These are phyloP conservation scores for Acidiella bohemica DNA, from an alignment of 495 filamentous ascomycete genomes.

Conservation along the genomic window DNA sequence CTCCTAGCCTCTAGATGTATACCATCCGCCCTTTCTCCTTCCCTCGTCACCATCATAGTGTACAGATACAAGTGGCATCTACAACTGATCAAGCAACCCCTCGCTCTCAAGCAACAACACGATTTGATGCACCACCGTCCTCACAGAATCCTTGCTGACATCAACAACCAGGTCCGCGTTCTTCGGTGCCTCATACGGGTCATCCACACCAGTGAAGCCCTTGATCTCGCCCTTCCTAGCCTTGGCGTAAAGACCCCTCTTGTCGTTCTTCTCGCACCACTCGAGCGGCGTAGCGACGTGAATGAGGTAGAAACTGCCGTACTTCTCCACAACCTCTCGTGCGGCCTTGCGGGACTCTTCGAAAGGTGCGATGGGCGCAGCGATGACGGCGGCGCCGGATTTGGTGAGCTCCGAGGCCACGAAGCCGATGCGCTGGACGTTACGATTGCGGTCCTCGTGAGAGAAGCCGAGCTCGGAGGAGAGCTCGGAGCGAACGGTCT, in stretches of 20 bases:
- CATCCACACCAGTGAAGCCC: constrained; percentile 97
- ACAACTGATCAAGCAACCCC: constrained; percentile 59
- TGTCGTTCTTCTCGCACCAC: constrained; percentile 88
- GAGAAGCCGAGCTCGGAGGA: constrained; percentile 93
- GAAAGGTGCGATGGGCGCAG: constrained; percentile 93
- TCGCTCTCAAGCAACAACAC: constrained; percentile 79
- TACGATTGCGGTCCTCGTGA: constrained; percentile 81
- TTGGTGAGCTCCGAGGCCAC: constrained; percentile 88
- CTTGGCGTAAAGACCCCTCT: constrained; percentile 74
- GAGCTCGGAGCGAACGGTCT: constrained; percentile 86
- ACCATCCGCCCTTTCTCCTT: too few relatives aligned
- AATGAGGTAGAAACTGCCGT: constrained; percentile 82
- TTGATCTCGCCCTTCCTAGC: constrained; percentile 87
- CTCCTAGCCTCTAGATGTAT: too few relatives aligned
- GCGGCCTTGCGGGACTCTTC: constrained; percentile 61
- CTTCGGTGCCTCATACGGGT: constrained; percentile 78
- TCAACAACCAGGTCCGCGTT: constrained; percentile 82
- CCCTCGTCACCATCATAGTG: too few relatives aligned
- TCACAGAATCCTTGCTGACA: constrained; percentile 67
- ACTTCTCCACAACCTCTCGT: constrained; percentile 70
- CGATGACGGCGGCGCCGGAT: constrained; percentile 88
- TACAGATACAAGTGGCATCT: too few relatives aligned
- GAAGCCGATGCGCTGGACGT: constrained; percentile 93
- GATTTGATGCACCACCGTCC: constrained; percentile 94
- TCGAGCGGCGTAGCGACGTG: constrained; percentile 90